Evolutionary conservation across 768 basidiomycete species (phyloP).

Genomic region (Pleurotus citrinopileatus): DNA sequence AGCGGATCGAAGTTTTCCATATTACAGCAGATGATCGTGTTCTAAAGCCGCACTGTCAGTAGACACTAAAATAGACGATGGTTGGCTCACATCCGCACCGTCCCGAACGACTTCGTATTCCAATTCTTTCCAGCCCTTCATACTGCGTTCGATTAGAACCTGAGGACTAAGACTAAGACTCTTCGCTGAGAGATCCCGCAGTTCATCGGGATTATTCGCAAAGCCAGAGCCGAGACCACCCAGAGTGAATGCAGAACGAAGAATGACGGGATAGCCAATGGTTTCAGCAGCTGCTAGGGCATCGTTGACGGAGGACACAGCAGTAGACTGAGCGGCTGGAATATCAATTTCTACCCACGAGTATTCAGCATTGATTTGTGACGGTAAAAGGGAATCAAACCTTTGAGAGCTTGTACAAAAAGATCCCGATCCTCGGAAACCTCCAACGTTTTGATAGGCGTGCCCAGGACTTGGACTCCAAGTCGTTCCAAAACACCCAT

Average conservation of each 20-base stretch:
- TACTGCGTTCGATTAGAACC: slow-evolving; percentile 93
- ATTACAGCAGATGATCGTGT: slow-evolving; percentile 99
- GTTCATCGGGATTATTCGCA: slow-evolving; percentile 90
- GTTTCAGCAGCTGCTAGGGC: slow-evolving; percentile 86
- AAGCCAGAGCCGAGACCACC: slow-evolving; percentile 99
- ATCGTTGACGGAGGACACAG: slow-evolving; percentile 92
- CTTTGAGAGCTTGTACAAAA: slow-evolving; percentile 94
- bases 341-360: slow-evolving; percentile 82
- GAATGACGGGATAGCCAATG: slow-evolving; percentile 97
- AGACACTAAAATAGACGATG: slow-evolving; percentile 10
- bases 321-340: slow-evolving; percentile 92
- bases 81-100: slow-evolving; percentile 80
- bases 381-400: slow-evolving; percentile 39
- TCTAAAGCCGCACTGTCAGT: slow-evolving; percentile 41
- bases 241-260: slow-evolving; percentile 95
- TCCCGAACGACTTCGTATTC: slow-evolving; percentile 99
- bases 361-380: background rate
- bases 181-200: slow-evolving; percentile 92
- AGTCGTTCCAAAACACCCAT: slow-evolving; percentile 95
- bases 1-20: slow-evolving; percentile 99
- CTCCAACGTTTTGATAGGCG: slow-evolving; percentile 91
- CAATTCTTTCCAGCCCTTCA: slow-evolving; percentile 99
- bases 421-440: slow-evolving; percentile 96
- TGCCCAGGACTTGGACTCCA: slow-evolving; percentile 91
- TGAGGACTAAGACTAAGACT: slow-evolving; percentile 89